phyloP scores from a whole-genome alignment of 257 asterid species.

The Capsicum chinense region DNA sequence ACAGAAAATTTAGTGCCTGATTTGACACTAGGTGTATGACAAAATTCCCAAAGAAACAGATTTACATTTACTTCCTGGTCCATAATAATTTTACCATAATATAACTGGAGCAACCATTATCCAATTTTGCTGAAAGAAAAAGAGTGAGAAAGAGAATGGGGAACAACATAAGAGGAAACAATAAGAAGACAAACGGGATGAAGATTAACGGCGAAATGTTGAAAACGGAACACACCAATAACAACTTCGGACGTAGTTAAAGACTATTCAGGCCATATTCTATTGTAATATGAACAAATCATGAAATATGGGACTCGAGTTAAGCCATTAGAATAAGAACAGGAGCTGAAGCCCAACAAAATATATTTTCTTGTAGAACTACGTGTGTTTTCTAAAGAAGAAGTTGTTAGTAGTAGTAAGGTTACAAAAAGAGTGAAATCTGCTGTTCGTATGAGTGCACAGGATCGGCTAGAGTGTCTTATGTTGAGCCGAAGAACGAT shows the following conservation, averaged over 20 bases:
- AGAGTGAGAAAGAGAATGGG: conserved; percentile 51
- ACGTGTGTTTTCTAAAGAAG: conserved; percentile 57
- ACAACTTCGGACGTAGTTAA: conserved; percentile 55
- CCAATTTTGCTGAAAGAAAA: not conserved
- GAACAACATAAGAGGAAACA: conserved; percentile 48
- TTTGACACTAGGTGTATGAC: no score
- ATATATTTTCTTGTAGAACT: conserved; percentile 67
- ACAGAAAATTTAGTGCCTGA: no score
- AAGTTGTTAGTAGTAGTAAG: not conserved
- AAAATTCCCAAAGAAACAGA: no score
- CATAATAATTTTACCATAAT: conserved; percentile 6
- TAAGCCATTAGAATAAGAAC: conserved; percentile 46
- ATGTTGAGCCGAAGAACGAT: conserved; percentile 47
- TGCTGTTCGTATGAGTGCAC: conserved; percentile 41
- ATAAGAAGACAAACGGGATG: conserved; percentile 59
- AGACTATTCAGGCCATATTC: conserved; percentile 61
- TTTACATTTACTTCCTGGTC: not conserved
- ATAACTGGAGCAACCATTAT: not conserved
- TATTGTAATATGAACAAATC: conserved; percentile 56
- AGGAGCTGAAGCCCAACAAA: conserved; percentile 58
- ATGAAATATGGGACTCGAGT: conserved; percentile 69
- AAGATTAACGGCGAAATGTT: conserved; percentile 61
- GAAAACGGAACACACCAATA: conserved; percentile 56
- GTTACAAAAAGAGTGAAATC: conserved; percentile 45
- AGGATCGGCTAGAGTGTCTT: conserved; percentile 59